A percentile compares a stretch with the other conserved stretches of the same genome.
Evolutionary conservation across 148 eudicot species (phyloP).

Genomic region (Spergularia marina): DNA sequence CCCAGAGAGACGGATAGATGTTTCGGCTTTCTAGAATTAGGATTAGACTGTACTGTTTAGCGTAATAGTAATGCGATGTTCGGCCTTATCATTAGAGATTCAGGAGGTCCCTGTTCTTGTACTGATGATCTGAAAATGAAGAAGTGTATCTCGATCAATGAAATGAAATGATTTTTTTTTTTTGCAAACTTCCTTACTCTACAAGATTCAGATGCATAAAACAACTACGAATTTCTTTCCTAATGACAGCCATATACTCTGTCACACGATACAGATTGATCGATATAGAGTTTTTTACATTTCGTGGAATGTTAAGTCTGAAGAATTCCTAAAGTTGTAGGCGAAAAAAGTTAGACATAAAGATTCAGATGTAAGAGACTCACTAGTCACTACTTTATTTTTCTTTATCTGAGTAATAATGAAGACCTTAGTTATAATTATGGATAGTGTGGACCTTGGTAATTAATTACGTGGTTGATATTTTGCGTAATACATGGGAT

Average conservation of each 20-base stretch:
- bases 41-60: neutral
- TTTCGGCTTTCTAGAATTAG: neutral
- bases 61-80: neutral
- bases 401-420: neutral
- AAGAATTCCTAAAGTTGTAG: too few species aligned
- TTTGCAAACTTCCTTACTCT: neutral
- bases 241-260: neutral
- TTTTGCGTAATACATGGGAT: conserved; percentile 1
- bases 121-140: neutral
- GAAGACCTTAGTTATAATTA: neutral
- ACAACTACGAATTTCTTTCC: neutral
- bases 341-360: too few species aligned
- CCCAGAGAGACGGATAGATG: neutral
- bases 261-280: neutral
- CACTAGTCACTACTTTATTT: too few species aligned
- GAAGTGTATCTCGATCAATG: neutral
- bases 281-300: too few species aligned
- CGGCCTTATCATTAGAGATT: too few species aligned
- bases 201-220: neutral
- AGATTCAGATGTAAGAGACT: too few species aligned
- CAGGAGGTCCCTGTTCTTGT: neutral
- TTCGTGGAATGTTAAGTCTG: too few species aligned
- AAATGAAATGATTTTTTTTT: neutral
- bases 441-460: neutral
- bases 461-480: neutral